Evolutionary conservation across 305 asterid genomes (phyloP), one percentile per base, ranked within the genome.

Genomic region (Fraxinus paxiana): DNA sequence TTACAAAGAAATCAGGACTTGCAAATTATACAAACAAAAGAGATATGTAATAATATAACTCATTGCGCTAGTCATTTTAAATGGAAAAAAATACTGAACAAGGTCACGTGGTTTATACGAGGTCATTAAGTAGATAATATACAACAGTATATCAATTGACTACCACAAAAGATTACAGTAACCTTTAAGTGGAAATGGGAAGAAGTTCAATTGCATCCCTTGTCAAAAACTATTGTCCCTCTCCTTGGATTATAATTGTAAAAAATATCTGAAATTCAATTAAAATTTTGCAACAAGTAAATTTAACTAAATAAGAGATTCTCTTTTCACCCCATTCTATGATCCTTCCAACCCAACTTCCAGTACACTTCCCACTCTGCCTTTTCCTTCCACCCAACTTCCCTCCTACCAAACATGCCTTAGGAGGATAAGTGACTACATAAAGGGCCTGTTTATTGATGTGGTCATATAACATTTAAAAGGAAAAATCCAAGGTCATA

Each of bases 391-490:
- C 46, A 70, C 75, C 43, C 43, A 70, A 30, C 75, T 33, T 70
- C 73, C 73, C 8, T 28, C 73, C 37, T 30, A 67, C 38, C 37
- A 13, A 28, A 30, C 73, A 67, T 67, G 73, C 73, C 43, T 2
- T n/a, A 2, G 15, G 75, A 70, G 43, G 43, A 26, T 24, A 13
- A 31, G 26, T 30, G 43, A 30, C 75, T 15, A 48, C 46, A 75
- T 15, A 41, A 78, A 80, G 33, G 80, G 82, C 31, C 15, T 6
- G 18, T 43, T 51, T 54, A 51, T 77, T 73, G 38, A 63, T 61
- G 5, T 9, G 59, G 26, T 61, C 35, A 9, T 65, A 33, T 5
- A 77, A 51, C 38, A 37, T 77, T 73, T 43, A n/a, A 41, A 18
- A 12, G 28, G 28, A 41, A 80, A n/a, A 76, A n/a, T 30, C 48